Evolutionary conservation across 2,329 filamentous ascomycete species (phyloP).

Genomic region (Penicillium sp.): DNA sequence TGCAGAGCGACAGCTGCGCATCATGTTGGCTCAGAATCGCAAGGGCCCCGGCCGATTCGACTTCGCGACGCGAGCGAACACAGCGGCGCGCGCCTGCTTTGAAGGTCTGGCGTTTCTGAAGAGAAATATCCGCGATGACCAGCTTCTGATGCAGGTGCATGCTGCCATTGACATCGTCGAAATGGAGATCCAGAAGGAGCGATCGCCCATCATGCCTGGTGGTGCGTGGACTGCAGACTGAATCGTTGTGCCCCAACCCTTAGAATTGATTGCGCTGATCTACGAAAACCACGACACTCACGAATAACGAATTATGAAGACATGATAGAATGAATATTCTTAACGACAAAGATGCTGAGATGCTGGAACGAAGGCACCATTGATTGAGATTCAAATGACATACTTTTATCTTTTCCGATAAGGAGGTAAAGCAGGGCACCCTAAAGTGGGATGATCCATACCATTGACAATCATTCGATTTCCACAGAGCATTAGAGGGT

Average conservation of each 20-base stretch:
- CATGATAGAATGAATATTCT: too few relatives aligned
- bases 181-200: slow-evolving; percentile 37
- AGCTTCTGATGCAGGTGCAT: slow-evolving; percentile 30
- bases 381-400: too few relatives aligned
- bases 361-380: too few relatives aligned
- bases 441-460: too few relatives aligned
- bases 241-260: too few relatives aligned
- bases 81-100: slow-evolving; percentile 36
- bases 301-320: too few relatives aligned
- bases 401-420: too few relatives aligned
- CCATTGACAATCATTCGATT: neutral
- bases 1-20: slow-evolving; percentile 37
- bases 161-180: slow-evolving; percentile 31
- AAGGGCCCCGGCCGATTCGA: slow-evolving; percentile 15
- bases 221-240: neutral
- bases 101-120: slow-evolving; percentile 33
- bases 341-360: too few relatives aligned
- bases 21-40: slow-evolving; percentile 31
- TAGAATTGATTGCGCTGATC: too few relatives aligned
- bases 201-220: slow-evolving; percentile 5
- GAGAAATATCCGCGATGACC: slow-evolving; percentile 22
- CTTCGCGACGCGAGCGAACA: slow-evolving; percentile 30
- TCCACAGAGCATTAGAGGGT: too few relatives aligned
- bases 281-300: too few relatives aligned
- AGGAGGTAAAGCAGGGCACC: too few relatives aligned